Conservation (phyloP, 2,329 filamentous ascomycete species). For the Sclerotinia borealis region DNA sequence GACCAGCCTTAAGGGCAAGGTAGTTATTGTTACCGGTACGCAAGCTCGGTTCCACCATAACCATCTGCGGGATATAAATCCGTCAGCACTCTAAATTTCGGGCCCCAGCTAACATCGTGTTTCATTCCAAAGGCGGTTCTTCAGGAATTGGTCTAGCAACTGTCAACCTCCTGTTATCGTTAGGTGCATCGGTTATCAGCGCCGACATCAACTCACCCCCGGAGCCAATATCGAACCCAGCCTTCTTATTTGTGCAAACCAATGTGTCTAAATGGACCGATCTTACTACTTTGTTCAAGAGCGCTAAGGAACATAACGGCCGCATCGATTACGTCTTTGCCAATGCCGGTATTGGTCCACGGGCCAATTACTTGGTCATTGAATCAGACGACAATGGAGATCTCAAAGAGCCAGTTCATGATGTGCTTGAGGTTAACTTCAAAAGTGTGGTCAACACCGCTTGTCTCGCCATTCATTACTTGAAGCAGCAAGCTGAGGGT, state of each 20-base stretch:
- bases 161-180: slow-evolving; percentile 42
- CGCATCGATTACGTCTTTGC: slow-evolving; percentile 25
- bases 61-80: neutral
- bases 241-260: slow-evolving; percentile 39
- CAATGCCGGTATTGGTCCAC: slow-evolving; percentile 50
- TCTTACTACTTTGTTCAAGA: slow-evolving; percentile 46
- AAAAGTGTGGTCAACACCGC: slow-evolving; percentile 45
- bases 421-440: slow-evolving; percentile 45
- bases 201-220: slow-evolving; percentile 44
- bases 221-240: slow-evolving; percentile 25
- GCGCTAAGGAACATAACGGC: slow-evolving; percentile 35
- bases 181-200: slow-evolving; percentile 49
- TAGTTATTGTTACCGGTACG: slow-evolving; percentile 48
- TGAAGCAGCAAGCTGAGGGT: slow-evolving; percentile 42
- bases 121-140: slow-evolving; percentile 42
- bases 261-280: slow-evolving; percentile 39
- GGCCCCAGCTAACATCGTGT: slow-evolving; percentile 6
- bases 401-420: slow-evolving; percentile 39
- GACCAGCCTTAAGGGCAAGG: slow-evolving; percentile 40
- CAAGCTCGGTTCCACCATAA: neutral
- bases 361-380: slow-evolving; percentile 41
- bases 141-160: slow-evolving; percentile 57
- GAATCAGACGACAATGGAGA: slow-evolving; percentile 46
- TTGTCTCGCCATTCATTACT: slow-evolving; percentile 43
- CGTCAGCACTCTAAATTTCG: neutral